A percentile compares a stretch with the other conserved stretches of the same genome.
These are phyloP conservation scores for Termitomyces sp. DNA, from an alignment of 768 basidiomycete genomes.

Conservation along the genomic window DNA sequence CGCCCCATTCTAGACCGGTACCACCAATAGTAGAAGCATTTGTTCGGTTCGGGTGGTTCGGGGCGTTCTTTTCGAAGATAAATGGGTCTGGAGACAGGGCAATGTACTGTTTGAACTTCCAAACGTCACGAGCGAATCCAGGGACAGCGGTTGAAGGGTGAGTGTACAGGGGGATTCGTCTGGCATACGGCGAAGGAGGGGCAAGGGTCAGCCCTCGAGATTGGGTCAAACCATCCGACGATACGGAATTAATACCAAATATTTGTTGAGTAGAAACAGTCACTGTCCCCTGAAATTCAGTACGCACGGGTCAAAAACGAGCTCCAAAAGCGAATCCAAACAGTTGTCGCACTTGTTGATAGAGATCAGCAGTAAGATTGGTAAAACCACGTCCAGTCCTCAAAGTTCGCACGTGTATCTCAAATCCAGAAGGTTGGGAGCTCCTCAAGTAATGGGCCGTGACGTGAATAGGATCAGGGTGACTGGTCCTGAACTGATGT, in stretches of 20 bases:
- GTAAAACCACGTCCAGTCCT: slow-evolving; percentile 50
- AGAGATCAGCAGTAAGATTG: slow-evolving; percentile 51
- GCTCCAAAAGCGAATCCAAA: neutral
- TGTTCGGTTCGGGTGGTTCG: slow-evolving; percentile 31
- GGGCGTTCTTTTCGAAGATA: slow-evolving; percentile 32
- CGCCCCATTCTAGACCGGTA: slow-evolving; percentile 51
- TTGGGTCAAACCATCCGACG: slow-evolving; percentile 16
- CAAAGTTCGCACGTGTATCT: slow-evolving; percentile 40
- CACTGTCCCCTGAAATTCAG: slow-evolving; percentile 30
- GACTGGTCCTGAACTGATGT: slow-evolving; percentile 35
- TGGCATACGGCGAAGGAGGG: slow-evolving; percentile 53
- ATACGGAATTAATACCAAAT: slow-evolving; percentile 41
- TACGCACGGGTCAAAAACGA: neutral
- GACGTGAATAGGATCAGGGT: slow-evolving; percentile 54
- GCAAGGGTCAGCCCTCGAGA: slow-evolving; percentile 26
- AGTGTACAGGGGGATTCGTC: slow-evolving; percentile 49
- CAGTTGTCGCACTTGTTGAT: slow-evolving; percentile 40
- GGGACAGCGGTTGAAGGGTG: slow-evolving; percentile 40
- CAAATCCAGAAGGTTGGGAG: slow-evolving; percentile 32
- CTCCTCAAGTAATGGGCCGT: slow-evolving; percentile 53
- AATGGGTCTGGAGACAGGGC: slow-evolving; percentile 34
- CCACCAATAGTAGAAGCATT: slow-evolving; percentile 39
- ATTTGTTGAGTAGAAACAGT: slow-evolving; percentile 50
- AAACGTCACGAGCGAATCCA: slow-evolving; percentile 19
- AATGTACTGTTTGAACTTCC: slow-evolving; percentile 29